Evolutionary conservation across 2,329 filamentous ascomycete genomes (phyloP).

Genomic region (Orbilia javanica): DNA sequence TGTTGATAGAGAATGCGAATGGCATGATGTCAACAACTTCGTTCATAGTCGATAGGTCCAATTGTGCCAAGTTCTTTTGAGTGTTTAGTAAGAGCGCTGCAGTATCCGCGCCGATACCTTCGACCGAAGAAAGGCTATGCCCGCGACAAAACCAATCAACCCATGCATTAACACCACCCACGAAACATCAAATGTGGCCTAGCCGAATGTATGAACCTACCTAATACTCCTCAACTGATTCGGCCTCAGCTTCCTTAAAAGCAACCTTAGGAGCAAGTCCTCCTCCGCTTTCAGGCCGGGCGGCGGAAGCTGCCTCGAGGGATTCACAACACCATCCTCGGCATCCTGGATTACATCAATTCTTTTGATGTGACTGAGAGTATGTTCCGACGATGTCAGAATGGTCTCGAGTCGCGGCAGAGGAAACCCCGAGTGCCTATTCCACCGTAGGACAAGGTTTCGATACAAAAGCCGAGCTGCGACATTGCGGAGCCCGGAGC

Average conservation of each 20-base stretch:
- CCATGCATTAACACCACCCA: neutral
- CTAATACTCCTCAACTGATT: constrained; percentile 30
- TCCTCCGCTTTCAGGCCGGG: constrained; percentile 8
- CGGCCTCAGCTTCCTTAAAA: neutral
- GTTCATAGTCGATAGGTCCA: constrained; percentile 25
- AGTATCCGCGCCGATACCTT: constrained; percentile 24
- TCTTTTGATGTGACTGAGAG: constrained; percentile 17
- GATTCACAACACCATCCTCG: neutral
- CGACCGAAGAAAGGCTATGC: constrained; percentile 4
- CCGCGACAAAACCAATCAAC: neutral
- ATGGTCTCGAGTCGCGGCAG: constrained; percentile 14
- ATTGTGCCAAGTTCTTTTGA: constrained; percentile 13
- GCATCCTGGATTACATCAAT: constrained; percentile 29
- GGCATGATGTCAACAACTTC: constrained; percentile 10
- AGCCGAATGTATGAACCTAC: neutral
- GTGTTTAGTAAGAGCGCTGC: constrained; percentile 14
- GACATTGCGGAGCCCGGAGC: constrained; percentile 14
- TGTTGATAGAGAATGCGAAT: constrained; percentile 1
- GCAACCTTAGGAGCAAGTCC: constrained; percentile 18
- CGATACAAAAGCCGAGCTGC: constrained; percentile 22
- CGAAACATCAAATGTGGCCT: neutral
- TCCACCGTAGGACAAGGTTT: constrained; percentile 31
- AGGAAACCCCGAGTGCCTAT: constrained; percentile 1
- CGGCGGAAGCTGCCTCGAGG: neutral
- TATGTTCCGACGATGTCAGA: constrained; percentile 21